phyloP scores from a whole-genome alignment of 2,329 filamentous ascomycete genomes.

The Teratosphaeria destructans region DNA sequence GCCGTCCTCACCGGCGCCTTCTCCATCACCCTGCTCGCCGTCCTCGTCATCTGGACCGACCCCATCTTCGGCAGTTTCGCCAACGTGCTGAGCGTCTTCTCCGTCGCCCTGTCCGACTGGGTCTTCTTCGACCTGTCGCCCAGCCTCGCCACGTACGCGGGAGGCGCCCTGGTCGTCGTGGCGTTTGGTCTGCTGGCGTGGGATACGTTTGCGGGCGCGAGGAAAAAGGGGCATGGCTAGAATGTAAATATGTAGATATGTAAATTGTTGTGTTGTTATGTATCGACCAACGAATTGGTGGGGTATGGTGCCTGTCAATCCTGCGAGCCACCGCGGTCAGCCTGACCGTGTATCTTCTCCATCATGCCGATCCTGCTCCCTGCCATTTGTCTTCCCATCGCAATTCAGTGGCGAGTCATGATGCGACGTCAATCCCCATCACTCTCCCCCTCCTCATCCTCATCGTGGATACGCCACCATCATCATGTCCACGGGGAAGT shows the following conservation, averaged over 20 bases:
- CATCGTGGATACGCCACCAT: slow-evolving; percentile 5
- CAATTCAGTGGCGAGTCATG: too few species aligned
- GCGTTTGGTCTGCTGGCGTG: slow-evolving; percentile 22
- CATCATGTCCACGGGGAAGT: slow-evolving; percentile 9
- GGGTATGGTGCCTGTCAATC: background rate
- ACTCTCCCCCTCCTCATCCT: background rate
- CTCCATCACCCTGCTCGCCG: slow-evolving; percentile 21
- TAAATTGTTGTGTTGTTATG: background rate
- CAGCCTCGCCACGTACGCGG: slow-evolving; percentile 21
- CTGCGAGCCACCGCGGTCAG: too few species aligned
- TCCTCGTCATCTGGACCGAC: slow-evolving; percentile 26
- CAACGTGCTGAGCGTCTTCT: slow-evolving; percentile 25
- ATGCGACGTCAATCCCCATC: background rate
- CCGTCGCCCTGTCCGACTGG: slow-evolving; percentile 25
- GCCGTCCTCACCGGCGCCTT: slow-evolving; percentile 20
- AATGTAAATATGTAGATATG: background rate
- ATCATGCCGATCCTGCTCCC: background rate
- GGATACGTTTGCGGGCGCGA: slow-evolving; percentile 16
- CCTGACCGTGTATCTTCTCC: background rate
- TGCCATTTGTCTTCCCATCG: too few species aligned
- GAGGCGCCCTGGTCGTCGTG: slow-evolving; percentile 21
- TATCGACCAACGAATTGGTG: background rate
- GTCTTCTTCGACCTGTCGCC: slow-evolving; percentile 21
- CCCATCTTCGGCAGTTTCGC: slow-evolving; percentile 25
- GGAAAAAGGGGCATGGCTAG: background rate